Conservation (phyloP, 2,329 filamentous ascomycete species). For the Pseudomassariella vexata region DNA sequence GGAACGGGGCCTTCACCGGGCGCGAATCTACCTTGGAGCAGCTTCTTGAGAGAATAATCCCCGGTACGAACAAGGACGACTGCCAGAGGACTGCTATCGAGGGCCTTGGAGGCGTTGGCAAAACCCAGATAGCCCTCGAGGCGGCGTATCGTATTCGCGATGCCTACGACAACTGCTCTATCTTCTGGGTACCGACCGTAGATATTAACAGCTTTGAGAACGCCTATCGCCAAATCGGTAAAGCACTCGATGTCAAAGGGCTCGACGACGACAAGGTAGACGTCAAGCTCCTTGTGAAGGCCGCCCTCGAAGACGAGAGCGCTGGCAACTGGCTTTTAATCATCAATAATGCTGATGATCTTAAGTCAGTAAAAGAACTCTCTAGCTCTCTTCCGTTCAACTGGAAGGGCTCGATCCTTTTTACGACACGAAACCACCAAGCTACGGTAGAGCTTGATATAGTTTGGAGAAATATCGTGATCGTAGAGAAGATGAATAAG, state of each 20-base stretch:
- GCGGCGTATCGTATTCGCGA: slow-evolving; percentile 21
- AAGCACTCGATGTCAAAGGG: slow-evolving; percentile 17
- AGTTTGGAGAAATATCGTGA: background rate
- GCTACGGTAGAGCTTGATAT: slow-evolving; percentile 3
- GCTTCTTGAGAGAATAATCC: background rate
- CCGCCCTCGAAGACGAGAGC: slow-evolving; percentile 18
- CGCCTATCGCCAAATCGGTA: slow-evolving; percentile 27
- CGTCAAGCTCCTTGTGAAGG: slow-evolving; percentile 28
- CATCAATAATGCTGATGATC: slow-evolving; percentile 39
- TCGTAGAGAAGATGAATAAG: background rate
- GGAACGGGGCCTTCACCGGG: slow-evolving; percentile 4
- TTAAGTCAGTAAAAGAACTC: slow-evolving; percentile 20
- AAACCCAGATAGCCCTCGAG: slow-evolving; percentile 33
- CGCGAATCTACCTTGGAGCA: background rate
- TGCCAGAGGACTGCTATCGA: slow-evolving; percentile 20
- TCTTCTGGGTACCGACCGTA: slow-evolving; percentile 34
- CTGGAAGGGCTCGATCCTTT: slow-evolving; percentile 19
- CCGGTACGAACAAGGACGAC: slow-evolving; percentile 7
- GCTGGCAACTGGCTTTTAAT: slow-evolving; percentile 32
- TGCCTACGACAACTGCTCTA: slow-evolving; percentile 21
- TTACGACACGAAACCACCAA: slow-evolving; percentile 18
- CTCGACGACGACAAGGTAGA: slow-evolving; percentile 27
- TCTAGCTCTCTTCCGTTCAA: slow-evolving; percentile 24
- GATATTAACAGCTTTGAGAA: slow-evolving; percentile 24
- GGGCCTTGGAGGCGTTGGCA: slow-evolving; percentile 29